Percentiles rank a stretch among this genome's conserved stretches.
These are phyloP conservation scores for Alternaria hordeiaustralica DNA, from an alignment of 2,329 filamentous ascomycete genomes.

Conservation along the genomic window DNA sequence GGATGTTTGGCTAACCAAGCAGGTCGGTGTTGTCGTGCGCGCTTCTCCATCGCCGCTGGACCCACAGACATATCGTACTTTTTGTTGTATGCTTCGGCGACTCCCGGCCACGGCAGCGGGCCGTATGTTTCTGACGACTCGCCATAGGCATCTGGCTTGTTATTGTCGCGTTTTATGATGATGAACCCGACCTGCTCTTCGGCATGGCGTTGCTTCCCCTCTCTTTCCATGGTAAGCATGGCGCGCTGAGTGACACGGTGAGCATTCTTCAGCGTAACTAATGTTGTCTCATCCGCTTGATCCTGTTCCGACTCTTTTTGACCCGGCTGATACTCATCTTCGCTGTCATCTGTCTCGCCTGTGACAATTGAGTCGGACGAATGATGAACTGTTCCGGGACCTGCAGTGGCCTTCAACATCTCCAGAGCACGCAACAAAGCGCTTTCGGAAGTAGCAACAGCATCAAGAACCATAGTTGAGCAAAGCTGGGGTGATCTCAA, in stretches of 20 bases:
- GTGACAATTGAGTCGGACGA: background rate
- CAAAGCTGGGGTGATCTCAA: background rate
- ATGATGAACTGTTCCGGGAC: background rate
- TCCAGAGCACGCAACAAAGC: background rate
- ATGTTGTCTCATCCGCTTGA: too few species aligned
- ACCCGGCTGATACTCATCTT: background rate
- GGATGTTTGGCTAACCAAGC: conserved; percentile 9
- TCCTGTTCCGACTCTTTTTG: background rate
- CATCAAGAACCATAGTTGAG: background rate
- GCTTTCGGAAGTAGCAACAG: background rate
- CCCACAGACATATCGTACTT: conserved; percentile 2
- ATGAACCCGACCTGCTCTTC: conserved; percentile 18
- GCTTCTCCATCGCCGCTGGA: conserved; percentile 20
- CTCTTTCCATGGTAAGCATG: background rate
- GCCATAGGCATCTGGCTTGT: conserved; percentile 13
- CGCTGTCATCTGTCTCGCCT: background rate
- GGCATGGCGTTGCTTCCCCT: background rate
- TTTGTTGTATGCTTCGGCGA: conserved; percentile 16
- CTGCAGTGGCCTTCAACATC: background rate
- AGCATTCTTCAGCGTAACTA: background rate
- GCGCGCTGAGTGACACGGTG: background rate
- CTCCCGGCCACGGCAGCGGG: conserved; percentile 5
- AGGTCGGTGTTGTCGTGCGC: conserved; percentile 8
- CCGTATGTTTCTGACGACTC: conserved; percentile 11
- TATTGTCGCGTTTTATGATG: conserved; percentile 20